Evolutionary conservation across 768 basidiomycete genomes (phyloP).

Genomic region (Suillus weaverae): DNA sequence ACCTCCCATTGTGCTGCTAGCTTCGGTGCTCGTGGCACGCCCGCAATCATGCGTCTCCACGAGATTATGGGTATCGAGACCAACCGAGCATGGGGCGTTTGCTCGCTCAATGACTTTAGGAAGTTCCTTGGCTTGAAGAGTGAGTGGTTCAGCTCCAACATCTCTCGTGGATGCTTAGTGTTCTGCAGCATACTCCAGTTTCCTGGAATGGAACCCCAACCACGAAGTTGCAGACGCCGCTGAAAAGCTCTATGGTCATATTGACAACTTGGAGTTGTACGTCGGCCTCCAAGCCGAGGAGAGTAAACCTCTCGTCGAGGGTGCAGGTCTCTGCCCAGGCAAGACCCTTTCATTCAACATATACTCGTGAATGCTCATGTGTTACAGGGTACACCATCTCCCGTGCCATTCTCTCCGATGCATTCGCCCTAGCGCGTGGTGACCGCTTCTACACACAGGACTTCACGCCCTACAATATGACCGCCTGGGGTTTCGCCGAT

Average conservation of each 20-base stretch:
- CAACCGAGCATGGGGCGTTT: conserved; percentile 77
- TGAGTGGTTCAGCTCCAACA: conserved; percentile 30
- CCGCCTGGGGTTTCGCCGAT: conserved; percentile 83
- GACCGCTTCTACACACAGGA: conserved; percentile 83
- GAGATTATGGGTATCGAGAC: conserved; percentile 86
- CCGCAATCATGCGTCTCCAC: conserved; percentile 69
- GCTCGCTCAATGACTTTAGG: conserved; percentile 82
- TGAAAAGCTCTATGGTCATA: conserved; percentile 74
- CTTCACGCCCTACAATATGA: conserved; percentile 77
- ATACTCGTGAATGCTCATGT: neutral
- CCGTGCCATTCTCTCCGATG: conserved; percentile 83
- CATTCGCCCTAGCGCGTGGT: conserved; percentile 82
- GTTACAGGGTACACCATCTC: conserved; percentile 72
- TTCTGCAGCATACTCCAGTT: conserved; percentile 57
- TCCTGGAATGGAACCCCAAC: conserved; percentile 82
- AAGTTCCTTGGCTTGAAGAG: conserved; percentile 80
- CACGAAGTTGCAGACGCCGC: conserved; percentile 68
- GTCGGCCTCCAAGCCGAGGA: conserved; percentile 80
- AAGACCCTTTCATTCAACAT: conserved; percentile 10
- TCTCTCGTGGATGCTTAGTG: neutral
- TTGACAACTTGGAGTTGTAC: conserved; percentile 79
- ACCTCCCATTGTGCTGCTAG: conserved; percentile 70
- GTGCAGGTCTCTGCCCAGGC: conserved; percentile 86
- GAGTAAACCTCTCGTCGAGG: conserved; percentile 69
- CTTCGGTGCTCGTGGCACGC: conserved; percentile 78